A percentile compares a stretch with the other conserved stretches of the same genome.
Evolutionary conservation across 352 stramenopile species (phyloP).

Genomic region (Phytophthora constricta): DNA sequence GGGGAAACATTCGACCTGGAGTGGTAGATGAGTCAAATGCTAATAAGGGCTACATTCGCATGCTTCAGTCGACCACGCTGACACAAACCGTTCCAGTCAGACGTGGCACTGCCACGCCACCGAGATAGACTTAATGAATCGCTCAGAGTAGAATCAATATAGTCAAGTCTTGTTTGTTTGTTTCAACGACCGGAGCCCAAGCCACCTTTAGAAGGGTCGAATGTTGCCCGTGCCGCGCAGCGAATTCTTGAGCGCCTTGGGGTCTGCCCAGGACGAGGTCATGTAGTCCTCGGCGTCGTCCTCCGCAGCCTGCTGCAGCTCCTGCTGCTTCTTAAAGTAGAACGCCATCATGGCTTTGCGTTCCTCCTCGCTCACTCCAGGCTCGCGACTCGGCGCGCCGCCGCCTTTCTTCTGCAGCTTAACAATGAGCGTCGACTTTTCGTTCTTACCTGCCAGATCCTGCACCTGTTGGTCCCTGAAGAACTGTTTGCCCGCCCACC

Average conservation of each 20-base stretch:
- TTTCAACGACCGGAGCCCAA: too few relatives aligned
- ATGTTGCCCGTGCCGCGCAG: conserved; percentile 91
- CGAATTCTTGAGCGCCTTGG: conserved; percentile 92
- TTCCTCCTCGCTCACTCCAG: conserved; percentile 93
- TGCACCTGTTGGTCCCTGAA: conserved; percentile 87
- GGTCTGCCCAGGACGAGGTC: conserved; percentile 93
- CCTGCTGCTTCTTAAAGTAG: conserved; percentile 93
- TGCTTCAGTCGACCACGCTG: too few relatives aligned
- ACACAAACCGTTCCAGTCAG: too few relatives aligned
- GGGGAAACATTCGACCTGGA: too few relatives aligned
- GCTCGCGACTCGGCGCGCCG: conserved; percentile 86
- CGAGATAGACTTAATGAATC: too few relatives aligned
- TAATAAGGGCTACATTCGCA: too few relatives aligned
- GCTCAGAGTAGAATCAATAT: too few relatives aligned
- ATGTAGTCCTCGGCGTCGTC: conserved; percentile 96
- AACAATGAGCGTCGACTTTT: conserved; percentile 93
- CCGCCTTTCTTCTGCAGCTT: conserved; percentile 92
- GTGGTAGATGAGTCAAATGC: too few relatives aligned
- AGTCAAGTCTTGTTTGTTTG: too few relatives aligned
- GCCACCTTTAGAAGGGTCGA: conserved; percentile 74
- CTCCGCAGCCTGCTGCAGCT: conserved; percentile 84
- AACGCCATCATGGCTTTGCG: conserved; percentile 97
- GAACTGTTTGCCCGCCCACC: conserved; percentile 96
- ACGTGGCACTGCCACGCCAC: too few relatives aligned
- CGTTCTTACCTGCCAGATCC: conserved; percentile 95